Conservation (phyloP, 768 basidiomycete species). For the Rhizopogon roseolus region DNA sequence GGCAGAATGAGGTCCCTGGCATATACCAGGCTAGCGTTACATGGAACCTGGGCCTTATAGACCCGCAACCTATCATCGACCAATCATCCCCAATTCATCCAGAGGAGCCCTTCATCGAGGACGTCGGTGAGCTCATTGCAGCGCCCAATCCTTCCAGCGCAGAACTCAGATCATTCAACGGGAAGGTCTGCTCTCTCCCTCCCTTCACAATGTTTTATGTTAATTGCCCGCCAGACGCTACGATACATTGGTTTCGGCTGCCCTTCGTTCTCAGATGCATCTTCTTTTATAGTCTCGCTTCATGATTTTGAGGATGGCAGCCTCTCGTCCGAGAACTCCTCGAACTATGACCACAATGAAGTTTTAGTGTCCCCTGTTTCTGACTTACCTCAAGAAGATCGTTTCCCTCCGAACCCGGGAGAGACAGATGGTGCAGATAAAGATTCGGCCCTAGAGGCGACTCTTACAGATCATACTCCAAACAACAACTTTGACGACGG, state of each 20-base stretch:
- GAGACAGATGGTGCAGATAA: background rate
- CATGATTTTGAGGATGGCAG: background rate
- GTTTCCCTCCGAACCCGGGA: background rate
- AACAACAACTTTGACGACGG: too few species aligned
- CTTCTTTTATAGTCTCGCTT: background rate
- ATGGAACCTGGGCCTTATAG: background rate
- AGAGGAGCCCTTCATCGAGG: background rate
- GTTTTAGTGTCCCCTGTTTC: background rate
- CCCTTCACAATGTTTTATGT: background rate
- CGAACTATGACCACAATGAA: background rate
- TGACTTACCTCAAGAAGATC: background rate
- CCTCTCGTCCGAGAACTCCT: background rate
- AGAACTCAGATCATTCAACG: background rate
- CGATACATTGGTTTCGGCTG: background rate
- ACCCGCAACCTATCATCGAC: background rate
- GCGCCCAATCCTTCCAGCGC: background rate
- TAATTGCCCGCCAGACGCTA: background rate
- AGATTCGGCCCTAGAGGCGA: background rate
- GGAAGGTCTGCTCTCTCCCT: background rate
- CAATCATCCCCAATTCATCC: background rate
- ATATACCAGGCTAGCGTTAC: background rate
- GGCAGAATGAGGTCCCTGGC: background rate
- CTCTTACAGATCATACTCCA: background rate
- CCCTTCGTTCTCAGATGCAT: background rate
- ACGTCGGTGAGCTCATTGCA: background rate